phyloP scores from a whole-genome alignment of 2,329 filamentous ascomycete genomes.

The Thielaviopsis musarum region DNA sequence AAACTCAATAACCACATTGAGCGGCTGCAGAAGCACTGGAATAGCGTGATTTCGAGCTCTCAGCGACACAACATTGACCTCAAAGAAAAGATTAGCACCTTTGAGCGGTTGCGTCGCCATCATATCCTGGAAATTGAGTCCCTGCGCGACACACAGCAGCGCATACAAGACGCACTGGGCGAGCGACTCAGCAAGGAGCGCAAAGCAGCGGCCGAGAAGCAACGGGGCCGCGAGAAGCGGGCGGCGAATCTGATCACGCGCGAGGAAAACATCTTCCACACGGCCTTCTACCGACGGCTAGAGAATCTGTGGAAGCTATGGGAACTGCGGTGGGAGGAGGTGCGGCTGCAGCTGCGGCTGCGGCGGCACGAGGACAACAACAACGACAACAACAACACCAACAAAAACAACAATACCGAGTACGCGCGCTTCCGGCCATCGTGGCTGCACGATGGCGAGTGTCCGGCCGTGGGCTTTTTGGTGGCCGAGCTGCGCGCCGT shows the following conservation, averaged over 20 bases:
- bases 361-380: no score
- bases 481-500: conserved; percentile 2
- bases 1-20: conserved; percentile 8
- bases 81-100: conserved; percentile 2
- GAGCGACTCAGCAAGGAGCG: conserved; percentile 8
- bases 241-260: conserved; percentile 6
- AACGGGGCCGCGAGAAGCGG: conserved; percentile 6
- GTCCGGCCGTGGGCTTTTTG: not conserved
- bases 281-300: conserved; percentile 3
- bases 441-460: conserved; percentile 5
- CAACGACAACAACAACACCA: no score
- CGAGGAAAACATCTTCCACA: conserved; percentile 9
- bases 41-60: conserved; percentile 2
- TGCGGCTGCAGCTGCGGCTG: not conserved
- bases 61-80: conserved; percentile 4
- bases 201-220: conserved; percentile 1
- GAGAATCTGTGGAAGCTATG: conserved; percentile 9
- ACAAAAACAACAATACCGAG: not conserved
- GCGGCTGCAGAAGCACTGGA: conserved; percentile 9
- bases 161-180: conserved; percentile 8
- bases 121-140: conserved; percentile 9
- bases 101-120: conserved; percentile 1
- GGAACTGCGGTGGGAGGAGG: conserved; percentile 10
- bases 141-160: conserved; percentile 10
- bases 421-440: conserved; percentile 6